Evolutionary conservation across 306 rosid species (phyloP), one percentile per base, ranked within the genome.

Genomic region (Lathyrus aphaca): DNA sequence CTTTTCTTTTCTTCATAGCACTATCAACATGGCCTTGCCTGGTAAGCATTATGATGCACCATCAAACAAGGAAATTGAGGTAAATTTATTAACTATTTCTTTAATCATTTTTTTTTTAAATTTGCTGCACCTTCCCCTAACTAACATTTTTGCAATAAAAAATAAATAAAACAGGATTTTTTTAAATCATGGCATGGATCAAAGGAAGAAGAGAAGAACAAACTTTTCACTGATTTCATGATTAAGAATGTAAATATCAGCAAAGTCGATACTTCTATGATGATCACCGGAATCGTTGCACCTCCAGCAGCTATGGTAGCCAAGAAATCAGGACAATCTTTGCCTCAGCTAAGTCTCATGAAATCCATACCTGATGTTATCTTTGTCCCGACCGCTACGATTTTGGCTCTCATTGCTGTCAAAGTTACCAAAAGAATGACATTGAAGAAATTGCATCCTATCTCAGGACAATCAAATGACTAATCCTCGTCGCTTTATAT

Each of bases 31-130:
- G 63, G 77, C 82, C 32, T 42, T 90, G 79, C 91, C 89, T 0
- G 89, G 94, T 11, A 87, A 81, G 60, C 91, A 87, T 77, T 87
- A 83, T 30, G 83, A 82, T 39, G 81, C 64, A 16, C 91, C 94
- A 21, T 0, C 64, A 27, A 64, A 0, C 18, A 6, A 70, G 18
- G 84, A 77, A 5, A 32, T 90, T 8, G 0, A 74, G 89, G 94
- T 86, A 5, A 66, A 73, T 58, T 49, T 25, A 25, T 56, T 63
- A 15, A 76, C 17, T 21, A 46, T 60, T 45, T 44, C 51, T 40
- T 19, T 17, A 49, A 16, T 5, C 37, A 21, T 1, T 32, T 60
- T 38, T 17, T 43, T 15, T 66, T 1, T 29, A 21, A 51, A 44
- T 19, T 40, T 15, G 1, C 57, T 40, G 40, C 43, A 56, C 58